Base-by-base conservation (phyloP, 1,284 basidiomycete species). In the Wallemia hederae region DNA sequence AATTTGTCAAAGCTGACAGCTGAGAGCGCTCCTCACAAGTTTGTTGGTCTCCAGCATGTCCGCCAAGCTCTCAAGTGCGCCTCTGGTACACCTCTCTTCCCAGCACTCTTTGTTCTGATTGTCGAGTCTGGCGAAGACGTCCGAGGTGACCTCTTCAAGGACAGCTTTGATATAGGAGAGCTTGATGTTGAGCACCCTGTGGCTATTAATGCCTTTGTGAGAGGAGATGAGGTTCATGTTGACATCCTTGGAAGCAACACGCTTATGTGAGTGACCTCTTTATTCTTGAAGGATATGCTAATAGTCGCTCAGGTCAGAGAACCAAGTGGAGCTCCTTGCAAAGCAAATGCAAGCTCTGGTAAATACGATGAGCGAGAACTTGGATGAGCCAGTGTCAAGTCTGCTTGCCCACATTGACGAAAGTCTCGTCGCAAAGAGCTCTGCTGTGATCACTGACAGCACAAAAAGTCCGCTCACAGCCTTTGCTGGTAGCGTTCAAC, bases 51-150 rank as follows among this genome's bases (percentile, higher is more conserved):
- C 17, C 26, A 60, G 17, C 61, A 59, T 31, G 64, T 71, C 17
- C 66, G 70, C 19, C 59, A 63, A 17, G 62, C 64, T 60, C 64
- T 71, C 17, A 63, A 62, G 9, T 60, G 66, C 14, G 63, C 66
- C 1, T 59, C 62, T 2, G 63, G 67, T 25, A 64, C 66, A 60
- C 63, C 65, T 2, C 62, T 69, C 25, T 69, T 70, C 62, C 64
- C 66, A 34, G 66, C 66, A 2, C 63, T 71, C 24, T 70, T 71
- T 60, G 67, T 70, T 27, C 64, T 71, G 14, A 67, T 69, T 28
- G 65, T 66, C 1, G 62, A 60, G 22, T 26, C 59, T 33, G 63
- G 61, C 17, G 62, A 62, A 2, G 58, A 61, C 1, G 26, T 58
- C 24, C 17, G n/a, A 27, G 59, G 58, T 24, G 26, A 56, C 2